Conservation (phyloP, 148 eudicot species). For the Salicornia ramosissima region DNA sequence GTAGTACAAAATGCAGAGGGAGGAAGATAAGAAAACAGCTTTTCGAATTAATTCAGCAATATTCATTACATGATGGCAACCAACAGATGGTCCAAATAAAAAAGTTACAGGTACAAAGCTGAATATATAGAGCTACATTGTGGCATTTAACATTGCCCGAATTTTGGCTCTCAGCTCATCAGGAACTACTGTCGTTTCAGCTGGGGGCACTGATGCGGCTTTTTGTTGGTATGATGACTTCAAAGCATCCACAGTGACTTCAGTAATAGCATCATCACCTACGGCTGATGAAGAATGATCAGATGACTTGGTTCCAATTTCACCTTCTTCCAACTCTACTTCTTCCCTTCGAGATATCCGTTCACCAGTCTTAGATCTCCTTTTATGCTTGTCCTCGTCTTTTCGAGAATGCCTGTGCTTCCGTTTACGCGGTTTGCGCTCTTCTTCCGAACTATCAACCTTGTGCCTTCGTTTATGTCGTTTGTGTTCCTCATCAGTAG, state of each 20-base stretch:
- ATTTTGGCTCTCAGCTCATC: constrained; percentile 95
- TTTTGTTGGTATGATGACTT: constrained; percentile 34
- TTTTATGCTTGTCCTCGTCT: constrained; percentile 24
- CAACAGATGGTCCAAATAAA: not conserved
- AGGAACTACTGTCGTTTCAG: constrained; percentile 59
- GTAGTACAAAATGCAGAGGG: not conserved
- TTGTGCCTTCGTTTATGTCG: constrained; percentile 19
- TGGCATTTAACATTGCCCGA: constrained; percentile 88
- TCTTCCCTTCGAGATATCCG: constrained; percentile 31
- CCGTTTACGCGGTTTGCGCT: constrained; percentile 16
- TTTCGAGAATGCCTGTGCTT: constrained; percentile 29
- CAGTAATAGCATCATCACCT: constrained; percentile 40
- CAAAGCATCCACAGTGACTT: constrained; percentile 45
- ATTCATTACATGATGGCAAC: not conserved
- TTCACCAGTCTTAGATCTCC: constrained; percentile 31
- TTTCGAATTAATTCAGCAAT: not conserved
- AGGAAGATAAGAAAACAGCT: not conserved
- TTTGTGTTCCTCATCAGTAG: constrained; percentile 21
- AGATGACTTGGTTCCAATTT: constrained; percentile 54
- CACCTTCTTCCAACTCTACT: constrained; percentile 82
- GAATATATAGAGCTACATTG: constrained; percentile 26
- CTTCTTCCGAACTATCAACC: constrained; percentile 23
- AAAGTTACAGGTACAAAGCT: not conserved
- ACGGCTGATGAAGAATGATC: constrained; percentile 43
- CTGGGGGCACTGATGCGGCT: constrained; percentile 47